Evolutionary conservation across 345 rosid genomes (phyloP).

Genomic region (Excoecaria cochinchinensis): DNA sequence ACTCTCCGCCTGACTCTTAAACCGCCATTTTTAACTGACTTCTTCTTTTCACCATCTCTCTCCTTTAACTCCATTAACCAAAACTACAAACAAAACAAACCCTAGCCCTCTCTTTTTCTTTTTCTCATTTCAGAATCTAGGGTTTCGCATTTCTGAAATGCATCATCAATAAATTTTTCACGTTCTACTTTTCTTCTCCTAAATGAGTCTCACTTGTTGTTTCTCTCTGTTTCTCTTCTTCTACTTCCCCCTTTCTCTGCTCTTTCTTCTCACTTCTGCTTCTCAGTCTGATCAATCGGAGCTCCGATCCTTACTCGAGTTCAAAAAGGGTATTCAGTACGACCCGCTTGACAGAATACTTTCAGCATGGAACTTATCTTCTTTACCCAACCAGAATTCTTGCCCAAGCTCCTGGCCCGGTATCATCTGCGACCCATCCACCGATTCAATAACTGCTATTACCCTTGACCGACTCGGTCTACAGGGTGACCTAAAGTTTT

Average conservation of each 20-base stretch:
- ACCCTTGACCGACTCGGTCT: constrained; percentile 59
- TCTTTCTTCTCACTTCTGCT: constrained; percentile 1
- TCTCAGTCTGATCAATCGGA: constrained; percentile 42
- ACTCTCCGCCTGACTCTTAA: constrained; percentile 17
- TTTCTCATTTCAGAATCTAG: neutral
- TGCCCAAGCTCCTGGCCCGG: constrained; percentile 72
- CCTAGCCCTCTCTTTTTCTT: constrained; percentile 18
- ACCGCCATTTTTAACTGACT: constrained; percentile 43
- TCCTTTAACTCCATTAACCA: neutral
- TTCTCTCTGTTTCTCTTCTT: neutral
- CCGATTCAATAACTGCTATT: constrained; percentile 53
- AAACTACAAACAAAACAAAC: neutral
- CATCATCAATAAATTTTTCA: too few relatives aligned
- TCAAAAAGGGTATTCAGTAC: constrained; percentile 71
- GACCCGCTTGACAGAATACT: constrained; percentile 44
- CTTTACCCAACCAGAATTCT: constrained; percentile 29
- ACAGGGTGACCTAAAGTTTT: constrained; percentile 75
- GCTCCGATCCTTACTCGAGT: constrained; percentile 70
- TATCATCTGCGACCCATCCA: constrained; percentile 50
- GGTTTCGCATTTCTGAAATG: neutral
- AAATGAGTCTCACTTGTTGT: constrained; percentile 8
- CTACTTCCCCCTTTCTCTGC: neutral
- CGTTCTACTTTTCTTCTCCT: neutral
- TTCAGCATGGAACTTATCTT: constrained; percentile 45
- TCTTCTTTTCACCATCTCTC: constrained; percentile 14